phyloP scores from a whole-genome alignment of 345 rosid genomes.

The Firmiana major region DNA sequence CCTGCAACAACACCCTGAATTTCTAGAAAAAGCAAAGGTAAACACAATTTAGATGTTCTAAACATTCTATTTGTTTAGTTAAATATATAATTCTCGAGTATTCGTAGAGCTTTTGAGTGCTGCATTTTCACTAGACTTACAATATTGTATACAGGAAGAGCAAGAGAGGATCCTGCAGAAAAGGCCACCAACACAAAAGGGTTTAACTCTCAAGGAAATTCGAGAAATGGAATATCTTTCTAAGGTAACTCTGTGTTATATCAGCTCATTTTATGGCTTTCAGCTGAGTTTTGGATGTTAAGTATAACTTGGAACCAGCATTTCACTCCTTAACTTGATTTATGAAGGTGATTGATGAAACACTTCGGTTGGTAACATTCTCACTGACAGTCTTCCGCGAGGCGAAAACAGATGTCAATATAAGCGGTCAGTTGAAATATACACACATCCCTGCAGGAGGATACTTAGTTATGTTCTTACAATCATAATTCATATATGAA shows the following conservation, averaged over 20 bases:
- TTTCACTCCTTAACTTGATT: neutral
- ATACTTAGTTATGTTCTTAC: neutral
- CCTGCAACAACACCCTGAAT: slow-evolving; percentile 65
- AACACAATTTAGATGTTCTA: neutral
- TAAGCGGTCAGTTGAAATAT: slow-evolving; percentile 43
- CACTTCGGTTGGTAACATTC: slow-evolving; percentile 70
- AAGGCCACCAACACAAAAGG: slow-evolving; percentile 42
- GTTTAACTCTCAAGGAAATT: slow-evolving; percentile 58
- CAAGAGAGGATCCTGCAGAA: slow-evolving; percentile 53
- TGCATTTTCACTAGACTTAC: slow-evolving; percentile 1
- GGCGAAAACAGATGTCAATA: slow-evolving; percentile 51
- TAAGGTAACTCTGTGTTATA: slow-evolving; percentile 35
- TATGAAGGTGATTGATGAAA: slow-evolving; percentile 76
- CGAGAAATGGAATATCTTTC: slow-evolving; percentile 73
- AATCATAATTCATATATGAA: neutral
- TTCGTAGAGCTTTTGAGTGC: neutral
- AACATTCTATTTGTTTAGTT: no score
- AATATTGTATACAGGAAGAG: slow-evolving; percentile 43
- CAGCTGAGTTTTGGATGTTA: neutral
- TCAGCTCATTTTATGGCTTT: neutral
- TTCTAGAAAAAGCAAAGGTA: slow-evolving; percentile 66
- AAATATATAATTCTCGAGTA: neutral
- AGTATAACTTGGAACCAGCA: neutral
- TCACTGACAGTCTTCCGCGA: slow-evolving; percentile 76
- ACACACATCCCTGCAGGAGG: no score